These are phyloP conservation scores for Fraxinus quadrangulata DNA, from an alignment of 257 asterid genomes.

Conservation along the genomic window DNA sequence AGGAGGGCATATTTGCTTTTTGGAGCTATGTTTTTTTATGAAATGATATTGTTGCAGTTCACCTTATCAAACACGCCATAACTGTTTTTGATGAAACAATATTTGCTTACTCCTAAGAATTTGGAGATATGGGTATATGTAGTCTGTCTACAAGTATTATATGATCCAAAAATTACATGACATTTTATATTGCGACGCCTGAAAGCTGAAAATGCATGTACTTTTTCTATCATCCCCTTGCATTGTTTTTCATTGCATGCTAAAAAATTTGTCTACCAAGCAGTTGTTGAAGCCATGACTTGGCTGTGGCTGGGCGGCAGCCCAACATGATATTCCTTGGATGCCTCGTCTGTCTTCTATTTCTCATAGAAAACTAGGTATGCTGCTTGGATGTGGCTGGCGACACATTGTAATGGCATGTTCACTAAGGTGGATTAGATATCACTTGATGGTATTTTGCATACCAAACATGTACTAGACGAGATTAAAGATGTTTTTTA, in stretches of 20 bases:
- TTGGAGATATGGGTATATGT: no score
- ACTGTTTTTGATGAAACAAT: no score
- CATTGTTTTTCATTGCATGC: neutral
- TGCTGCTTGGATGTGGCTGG: slow-evolving; percentile 83
- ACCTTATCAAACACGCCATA: no score
- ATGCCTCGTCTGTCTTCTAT: slow-evolving; percentile 41
- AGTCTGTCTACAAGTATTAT: slow-evolving; percentile 12
- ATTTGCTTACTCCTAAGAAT: no score
- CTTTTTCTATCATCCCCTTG: neutral
- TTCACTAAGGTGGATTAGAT: no score
- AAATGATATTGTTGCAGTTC: no score
- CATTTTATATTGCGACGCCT: neutral
- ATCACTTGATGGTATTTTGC: no score
- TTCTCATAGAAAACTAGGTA: slow-evolving; percentile 77
- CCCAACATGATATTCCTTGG: neutral
- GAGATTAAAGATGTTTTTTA: neutral
- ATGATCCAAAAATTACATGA: neutral
- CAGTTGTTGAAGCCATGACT: slow-evolving; percentile 49
- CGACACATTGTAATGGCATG: neutral
- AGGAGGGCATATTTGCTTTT: no score
- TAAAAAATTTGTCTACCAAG: slow-evolving; percentile 14
- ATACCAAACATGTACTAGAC: neutral
- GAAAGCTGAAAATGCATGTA: neutral
- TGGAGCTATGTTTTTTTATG: no score
- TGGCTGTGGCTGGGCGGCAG: slow-evolving; percentile 30